Conservation (phyloP, 176 grass and related monocot genomes). For the Carex littledalei region DNA sequence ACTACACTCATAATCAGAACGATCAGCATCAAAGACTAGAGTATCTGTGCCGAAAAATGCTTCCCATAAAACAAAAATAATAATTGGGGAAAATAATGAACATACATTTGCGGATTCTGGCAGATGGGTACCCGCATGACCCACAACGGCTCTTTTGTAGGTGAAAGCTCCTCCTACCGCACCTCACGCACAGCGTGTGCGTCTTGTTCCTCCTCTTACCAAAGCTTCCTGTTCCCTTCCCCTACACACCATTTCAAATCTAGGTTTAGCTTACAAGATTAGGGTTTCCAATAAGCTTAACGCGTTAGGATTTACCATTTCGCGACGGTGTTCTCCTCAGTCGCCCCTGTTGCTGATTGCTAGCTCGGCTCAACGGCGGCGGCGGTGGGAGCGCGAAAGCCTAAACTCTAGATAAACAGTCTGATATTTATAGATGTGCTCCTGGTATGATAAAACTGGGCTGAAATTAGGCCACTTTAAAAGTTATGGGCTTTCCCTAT, state of each 20-base stretch:
- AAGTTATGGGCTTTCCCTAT: not conserved
- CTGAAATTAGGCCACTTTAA: not conserved
- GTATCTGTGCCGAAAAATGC: not conserved
- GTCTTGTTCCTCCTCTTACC: constrained; percentile 46
- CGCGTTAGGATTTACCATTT: constrained; percentile 21
- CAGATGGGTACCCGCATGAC: constrained; percentile 32
- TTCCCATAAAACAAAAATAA: not conserved
- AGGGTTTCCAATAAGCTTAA: not conserved
- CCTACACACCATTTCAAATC: constrained; percentile 9
- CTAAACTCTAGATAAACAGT: not conserved
- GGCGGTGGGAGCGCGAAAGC: constrained; percentile 14
- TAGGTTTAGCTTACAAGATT: not conserved
- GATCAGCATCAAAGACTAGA: not conserved
- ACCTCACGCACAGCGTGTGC: constrained; percentile 35
- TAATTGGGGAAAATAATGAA: not conserved
- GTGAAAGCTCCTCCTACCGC: constrained; percentile 33
- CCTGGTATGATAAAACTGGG: not conserved
- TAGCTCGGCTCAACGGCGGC: constrained; percentile 21
- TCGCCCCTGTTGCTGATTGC: not conserved
- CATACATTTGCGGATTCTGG: constrained; percentile 41
- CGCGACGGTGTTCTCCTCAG: constrained; percentile 10
- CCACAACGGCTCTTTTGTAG: constrained; percentile 42
- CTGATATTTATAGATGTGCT: not conserved
- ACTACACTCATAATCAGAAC: not conserved
- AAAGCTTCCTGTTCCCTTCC: constrained; percentile 39